Conservation (phyloP, 345 rosid species). For the Dipteronia sinensis region DNA sequence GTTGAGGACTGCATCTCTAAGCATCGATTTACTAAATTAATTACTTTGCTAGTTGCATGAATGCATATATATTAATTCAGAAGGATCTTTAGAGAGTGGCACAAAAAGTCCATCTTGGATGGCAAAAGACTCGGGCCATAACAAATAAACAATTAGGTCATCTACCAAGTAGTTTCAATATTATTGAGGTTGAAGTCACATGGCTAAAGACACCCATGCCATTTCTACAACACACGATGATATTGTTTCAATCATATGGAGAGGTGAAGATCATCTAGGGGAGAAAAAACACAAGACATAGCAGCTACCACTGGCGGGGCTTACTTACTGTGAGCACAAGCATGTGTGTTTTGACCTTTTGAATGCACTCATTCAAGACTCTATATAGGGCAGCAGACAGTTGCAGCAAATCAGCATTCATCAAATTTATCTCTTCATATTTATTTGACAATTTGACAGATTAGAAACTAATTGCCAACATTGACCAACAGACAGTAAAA, state of each 20-base stretch:
- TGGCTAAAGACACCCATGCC: background rate
- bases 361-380: constrained; percentile 6
- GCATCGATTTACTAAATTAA: background rate
- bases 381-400: background rate
- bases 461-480: background rate
- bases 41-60: background rate
- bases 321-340: constrained; percentile 4
- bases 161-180: constrained; percentile 4
- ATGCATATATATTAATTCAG: background rate
- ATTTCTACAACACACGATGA: background rate
- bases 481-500: constrained; percentile 9
- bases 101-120: background rate
- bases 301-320: background rate
- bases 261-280: background rate
- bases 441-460: constrained; percentile 6
- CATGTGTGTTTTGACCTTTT: background rate
- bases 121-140: background rate
- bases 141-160: background rate
- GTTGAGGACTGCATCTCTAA: background rate
- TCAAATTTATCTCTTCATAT: background rate
- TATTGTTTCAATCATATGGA: background rate
- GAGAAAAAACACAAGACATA: background rate
- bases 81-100: background rate
- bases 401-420: background rate
- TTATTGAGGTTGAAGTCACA: background rate